Base-by-base conservation (phyloP, 1,284 basidiomycete species). In the Laetiporus sulphureus region DNA sequence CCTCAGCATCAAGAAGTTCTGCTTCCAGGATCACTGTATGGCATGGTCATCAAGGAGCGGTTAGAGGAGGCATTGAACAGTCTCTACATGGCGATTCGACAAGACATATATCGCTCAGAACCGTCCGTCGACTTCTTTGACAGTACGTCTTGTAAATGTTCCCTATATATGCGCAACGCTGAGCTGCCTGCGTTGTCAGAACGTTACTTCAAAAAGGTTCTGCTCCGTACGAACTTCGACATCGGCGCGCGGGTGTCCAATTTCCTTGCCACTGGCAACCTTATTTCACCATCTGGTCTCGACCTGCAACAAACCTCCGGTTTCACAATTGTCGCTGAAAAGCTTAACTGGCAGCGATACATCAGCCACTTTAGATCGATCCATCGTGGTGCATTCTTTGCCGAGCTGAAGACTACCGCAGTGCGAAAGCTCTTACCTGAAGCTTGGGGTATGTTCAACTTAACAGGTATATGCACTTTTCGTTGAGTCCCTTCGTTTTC, bases 361-460 rank as follows among this genome's bases (percentile, higher is more conserved):
- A 92, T 99, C 61, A 89, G 89, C 56, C 96, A 99, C 67, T 99
- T 99, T 73, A 77, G 96, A 43, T 97, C 91, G 63, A 94, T 99
- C 32, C 96, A 99, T 68, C 89, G 96, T 69, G 96, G 96, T 65
- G 93, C 96, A 32, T 99, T 99, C 79, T 99, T 99, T 60, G 92
- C 95, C 18, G 94, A 99, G 63, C 79, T 99, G 47, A 99, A 99
- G 73, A 99, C 96, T 1, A 99, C 96, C 0, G 86, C 93, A 18
- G 96, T 99, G 36, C 87, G 96, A 56, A 99, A 99, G 66, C 71
- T 99, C 46, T 71, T 99, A 16, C 96, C 96, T 11, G 96, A 99
- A 68, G 91, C 96, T 27, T 99, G 96, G 96, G 95, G 89, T 89
- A 56, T 51, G 75, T 60, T 15, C 18, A 6, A 18, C 2, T 12